These are phyloP conservation scores for Ophiostoma tasmaniense DNA, from an alignment of 2,329 filamentous ascomycete species.

Conservation along the genomic window DNA sequence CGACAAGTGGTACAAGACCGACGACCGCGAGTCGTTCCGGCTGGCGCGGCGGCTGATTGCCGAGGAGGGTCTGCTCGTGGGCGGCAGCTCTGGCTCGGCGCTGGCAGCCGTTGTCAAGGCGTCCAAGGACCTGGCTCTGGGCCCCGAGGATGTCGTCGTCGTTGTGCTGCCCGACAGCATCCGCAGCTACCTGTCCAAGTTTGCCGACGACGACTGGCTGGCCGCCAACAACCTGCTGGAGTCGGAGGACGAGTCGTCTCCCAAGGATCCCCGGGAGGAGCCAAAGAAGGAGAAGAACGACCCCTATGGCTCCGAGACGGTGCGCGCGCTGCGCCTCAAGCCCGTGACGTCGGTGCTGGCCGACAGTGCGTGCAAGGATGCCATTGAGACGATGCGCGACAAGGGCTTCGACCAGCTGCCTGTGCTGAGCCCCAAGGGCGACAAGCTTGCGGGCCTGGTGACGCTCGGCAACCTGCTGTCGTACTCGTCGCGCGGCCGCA, in stretches of 20 bases:
- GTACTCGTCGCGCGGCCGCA: slow-evolving; percentile 78
- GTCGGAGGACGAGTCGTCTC: slow-evolving; percentile 15
- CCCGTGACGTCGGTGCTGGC: slow-evolving; percentile 79
- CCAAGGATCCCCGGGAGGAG: slow-evolving; percentile 10
- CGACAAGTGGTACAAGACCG: slow-evolving; percentile 97
- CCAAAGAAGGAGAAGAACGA: slow-evolving; percentile 44
- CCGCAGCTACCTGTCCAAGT: slow-evolving; percentile 94
- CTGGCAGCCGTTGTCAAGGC: slow-evolving; percentile 74
- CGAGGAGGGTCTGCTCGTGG: slow-evolving; percentile 88
- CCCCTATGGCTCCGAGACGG: slow-evolving; percentile 68
- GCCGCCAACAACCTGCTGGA: slow-evolving; percentile 89
- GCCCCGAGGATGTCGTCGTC: slow-evolving; percentile 79
- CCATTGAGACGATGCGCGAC: slow-evolving; percentile 96
- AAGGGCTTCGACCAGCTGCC: slow-evolving; percentile 97
- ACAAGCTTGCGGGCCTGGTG: slow-evolving; percentile 77
- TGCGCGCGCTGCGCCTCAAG: slow-evolving; percentile 78
- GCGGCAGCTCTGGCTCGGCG: slow-evolving; percentile 87
- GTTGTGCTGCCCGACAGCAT: slow-evolving; percentile 93
- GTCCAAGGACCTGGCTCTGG: slow-evolving; percentile 65
- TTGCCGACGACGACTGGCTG: slow-evolving; percentile 97
- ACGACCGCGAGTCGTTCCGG: slow-evolving; percentile 82
- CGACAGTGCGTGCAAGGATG: slow-evolving; percentile 66
- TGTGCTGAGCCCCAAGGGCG: slow-evolving; percentile 62
- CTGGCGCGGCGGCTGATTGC: slow-evolving; percentile 84
- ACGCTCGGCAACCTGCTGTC: slow-evolving; percentile 91